phyloP scores from a whole-genome alignment of 2,329 filamentous ascomycete species.

The Pseudogymnoascus sp. region DNA sequence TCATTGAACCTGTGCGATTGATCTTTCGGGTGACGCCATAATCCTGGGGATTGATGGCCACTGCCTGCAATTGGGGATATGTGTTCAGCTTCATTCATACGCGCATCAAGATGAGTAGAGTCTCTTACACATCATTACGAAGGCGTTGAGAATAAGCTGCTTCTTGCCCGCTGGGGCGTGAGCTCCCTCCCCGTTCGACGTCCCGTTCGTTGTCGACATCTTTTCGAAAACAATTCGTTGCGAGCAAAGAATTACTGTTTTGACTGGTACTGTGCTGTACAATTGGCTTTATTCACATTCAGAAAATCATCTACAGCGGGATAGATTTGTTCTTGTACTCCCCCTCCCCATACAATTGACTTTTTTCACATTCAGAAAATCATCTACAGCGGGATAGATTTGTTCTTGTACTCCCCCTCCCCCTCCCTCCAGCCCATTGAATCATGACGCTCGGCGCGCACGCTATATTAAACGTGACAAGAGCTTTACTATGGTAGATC shows the following conservation, averaged over 20 bases:
- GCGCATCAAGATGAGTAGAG: constrained; percentile 3
- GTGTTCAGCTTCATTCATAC: constrained; percentile 15
- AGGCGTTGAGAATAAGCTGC: constrained; percentile 42
- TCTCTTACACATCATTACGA: constrained; percentile 38
- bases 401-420: background rate
- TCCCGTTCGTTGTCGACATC: background rate
- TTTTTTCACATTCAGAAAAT: background rate
- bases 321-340: background rate
- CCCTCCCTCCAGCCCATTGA: too few species aligned
- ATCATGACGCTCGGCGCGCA: too few species aligned
- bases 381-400: background rate
- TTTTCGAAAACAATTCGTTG: background rate
- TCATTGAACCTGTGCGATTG: constrained; percentile 53
- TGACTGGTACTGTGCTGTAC: background rate
- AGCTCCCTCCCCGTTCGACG: background rate
- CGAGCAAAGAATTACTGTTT: background rate
- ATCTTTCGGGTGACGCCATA: constrained; percentile 58
- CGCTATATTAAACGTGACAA: background rate
- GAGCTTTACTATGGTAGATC: background rate
- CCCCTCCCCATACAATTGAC: background rate
- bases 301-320: background rate
- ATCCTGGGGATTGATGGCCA: constrained; percentile 45
- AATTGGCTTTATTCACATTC: background rate
- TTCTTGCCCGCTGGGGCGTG: constrained; percentile 26
- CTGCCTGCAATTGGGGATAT: constrained; percentile 32